Evolutionary conservation across 78 protist species (phyloP), one percentile per base, ranked within the genome.

Genomic region (Cyanophora paradoxa): DNA sequence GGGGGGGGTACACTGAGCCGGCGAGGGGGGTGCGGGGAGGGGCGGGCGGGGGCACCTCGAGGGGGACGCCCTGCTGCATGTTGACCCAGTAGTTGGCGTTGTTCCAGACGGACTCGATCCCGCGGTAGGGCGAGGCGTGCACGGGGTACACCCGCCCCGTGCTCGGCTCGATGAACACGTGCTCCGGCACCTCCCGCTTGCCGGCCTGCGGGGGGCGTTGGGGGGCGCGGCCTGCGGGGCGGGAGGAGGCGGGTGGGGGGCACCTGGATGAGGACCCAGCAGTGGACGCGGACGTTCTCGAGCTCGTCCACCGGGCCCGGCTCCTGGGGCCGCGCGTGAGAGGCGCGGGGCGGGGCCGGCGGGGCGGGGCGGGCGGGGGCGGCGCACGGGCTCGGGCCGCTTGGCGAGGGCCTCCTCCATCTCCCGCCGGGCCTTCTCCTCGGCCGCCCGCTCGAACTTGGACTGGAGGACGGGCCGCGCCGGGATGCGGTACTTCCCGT

Each of bases 191-290:
- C 56, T 41, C 57, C 1, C 72, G 48, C 56, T 65, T 65, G 30
- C 72, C 72, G 17, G 72, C 72, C 5, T 28, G 72, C n/a, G n/a
- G n/a, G n/a, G n/a, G n/a, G n/a, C n/a, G n/a, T n/a, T n/a, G n/a
- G n/a, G n/a, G n/a, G n/a, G n/a, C n/a, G n/a, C n/a, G n/a, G n/a
- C n/a, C n/a, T n/a, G n/a, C n/a, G n/a, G n/a, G n/a, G n/a, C n/a
- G n/a, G n/a, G n/a, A n/a, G n/a, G n/a, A n/a, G n/a, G n/a, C n/a
- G n/a, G n/a, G n/a, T n/a, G n/a, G n/a, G n/a, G n/a, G n/a, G n/a
- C n/a, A n/a, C n/a, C n/a, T 48, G 41, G 20, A 88, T 62, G 24
- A 83, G 39, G 0, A 88, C 86, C 90, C 90, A 85, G 19, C 63
- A 14, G 52, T 85, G 90, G 8, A 83, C 42, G 5, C 88, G 79